A percentile compares a stretch with the other conserved stretches of the same genome.
Evolutionary conservation across 257 asterid species (phyloP).

Genomic region (Solanum appendiculatum): DNA sequence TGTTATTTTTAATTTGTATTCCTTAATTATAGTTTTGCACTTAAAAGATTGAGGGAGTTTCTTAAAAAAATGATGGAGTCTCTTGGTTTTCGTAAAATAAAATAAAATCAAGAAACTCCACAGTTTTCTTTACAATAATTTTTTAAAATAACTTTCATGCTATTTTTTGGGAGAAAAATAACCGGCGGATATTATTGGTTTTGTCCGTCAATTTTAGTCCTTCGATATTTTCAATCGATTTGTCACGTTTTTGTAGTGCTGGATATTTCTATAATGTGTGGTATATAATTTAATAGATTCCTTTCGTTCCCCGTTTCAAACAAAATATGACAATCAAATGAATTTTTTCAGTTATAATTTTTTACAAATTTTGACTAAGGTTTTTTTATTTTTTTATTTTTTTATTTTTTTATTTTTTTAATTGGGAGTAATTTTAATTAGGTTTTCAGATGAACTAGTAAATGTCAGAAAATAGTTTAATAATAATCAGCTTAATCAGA

Average conservation of each 20-base stretch:
- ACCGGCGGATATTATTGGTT: too few relatives aligned
- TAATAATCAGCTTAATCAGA: neutral
- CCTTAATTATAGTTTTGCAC: neutral
- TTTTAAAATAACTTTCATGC: too few relatives aligned
- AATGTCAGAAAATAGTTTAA: neutral
- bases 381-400: too few relatives aligned
- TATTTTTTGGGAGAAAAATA: neutral
- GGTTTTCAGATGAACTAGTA: neutral
- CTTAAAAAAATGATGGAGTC: neutral
- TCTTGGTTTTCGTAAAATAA: neutral
- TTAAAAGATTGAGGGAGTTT: neutral
- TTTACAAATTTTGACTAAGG: neutral
- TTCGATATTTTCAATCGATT: neutral
- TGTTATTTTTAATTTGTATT: neutral
- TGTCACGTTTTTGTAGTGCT: neutral
- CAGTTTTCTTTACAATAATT: neutral
- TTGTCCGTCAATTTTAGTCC: neutral
- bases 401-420: too few relatives aligned
- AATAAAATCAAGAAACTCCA: neutral
- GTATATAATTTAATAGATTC: neutral
- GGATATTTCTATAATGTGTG: neutral
- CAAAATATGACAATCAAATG: neutral
- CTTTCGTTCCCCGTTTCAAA: neutral
- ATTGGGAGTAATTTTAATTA: neutral
- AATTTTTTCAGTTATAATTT: neutral